Evolutionary conservation across 202 grass and related monocot genomes (phyloP), one percentile per base, ranked within the genome.

Genomic region (Setaria italica): DNA sequence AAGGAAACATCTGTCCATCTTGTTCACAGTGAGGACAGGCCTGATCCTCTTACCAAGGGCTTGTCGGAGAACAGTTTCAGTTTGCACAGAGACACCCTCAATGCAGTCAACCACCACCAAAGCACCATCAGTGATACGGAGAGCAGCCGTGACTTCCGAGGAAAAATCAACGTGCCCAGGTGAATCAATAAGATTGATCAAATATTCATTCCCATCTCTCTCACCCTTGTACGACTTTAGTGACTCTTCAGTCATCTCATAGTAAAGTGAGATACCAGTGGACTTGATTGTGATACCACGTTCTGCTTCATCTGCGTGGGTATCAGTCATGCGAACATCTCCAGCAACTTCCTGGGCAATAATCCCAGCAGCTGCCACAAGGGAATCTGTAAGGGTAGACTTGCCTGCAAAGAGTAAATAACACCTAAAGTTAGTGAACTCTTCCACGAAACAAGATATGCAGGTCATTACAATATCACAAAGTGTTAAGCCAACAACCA

Each of bases 281-380:
- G 92, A 94, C 74, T 92, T 94, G 60, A 94, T 91, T 58, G 92
- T 94, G 33, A 94, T 94, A 87, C 89, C 92, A 57, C 89, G 89
- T 49, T 94, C 89, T 9, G 92, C 92, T 84, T 94, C 92, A 83
- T 94, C 92, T 10, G 86, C 88, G 53, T 89, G 92, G 6, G 90
- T 94, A 76, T 92, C 92, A 21, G 89, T 94, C 87, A 92, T 94
- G 45, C 89, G 81, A 51, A 92, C 89, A 88, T 94, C 92, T 35
- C 92, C 92, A 41, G 92, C 92, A 85, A 84, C 85, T 79, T 94
- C 92, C 50, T 94, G 92, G 42, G 92, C 89, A 55, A 94, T 91
- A 63, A 94, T 94, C 72, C 89, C 89, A 77, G 92, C 89, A 67
- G 92, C 87, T 33, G 89, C 87, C 70, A 94, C 92, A 1, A 94